Evolutionary conservation across 306 rosid genomes (phyloP), one percentile per base, ranked within the genome.

Genomic region (Spatholobus suberectus): DNA sequence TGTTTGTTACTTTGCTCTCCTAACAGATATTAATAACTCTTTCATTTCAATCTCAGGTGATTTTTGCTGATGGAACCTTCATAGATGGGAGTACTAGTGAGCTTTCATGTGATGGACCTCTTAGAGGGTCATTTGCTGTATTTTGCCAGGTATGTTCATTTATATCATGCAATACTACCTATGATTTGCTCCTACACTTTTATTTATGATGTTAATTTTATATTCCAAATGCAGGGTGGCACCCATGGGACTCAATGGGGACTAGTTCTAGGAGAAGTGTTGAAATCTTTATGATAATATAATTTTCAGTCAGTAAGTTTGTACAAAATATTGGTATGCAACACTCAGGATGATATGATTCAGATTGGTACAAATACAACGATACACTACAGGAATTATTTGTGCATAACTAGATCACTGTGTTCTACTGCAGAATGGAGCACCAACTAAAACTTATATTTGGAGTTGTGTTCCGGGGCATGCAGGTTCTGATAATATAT

Each of bases 241-340:
- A 92, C 94, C 63, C 98, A 94, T 85, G 92, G 98, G 97, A 92
- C 95, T 86, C 98, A 94, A 70, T 92, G 98, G 98, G 98, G 97
- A 71, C 86, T 94, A 47, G 97, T 90, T 73, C 92, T 94, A 13
- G 98, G 95, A 79, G 98, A 94, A 91, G 91, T 94, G 75, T 76
- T 94, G 82, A 87, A 89, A 85, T 88, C 83, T 43, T 32, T 94
- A 29, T 91, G 84, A 85, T 47, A 34, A 83, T 72, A 27, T 40
- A 49, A 70, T 23, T 47, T 52, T 58, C 67, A n/a, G 41, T 13
- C n/a, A n/a, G 20, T 37, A 34, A 83, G 47, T 69, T 78, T 26
- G 77, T 71, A 63, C 59, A 13, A 32, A 62, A 73, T 41, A 21
- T 40, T 29, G 10, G 6, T n/a, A 41, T 66, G 20, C 44, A 44